A percentile compares a stretch with the other conserved stretches of the same genome.
These are phyloP conservation scores for Physcia stellaris DNA, from an alignment of 495 filamentous ascomycete species.

Conservation along the genomic window DNA sequence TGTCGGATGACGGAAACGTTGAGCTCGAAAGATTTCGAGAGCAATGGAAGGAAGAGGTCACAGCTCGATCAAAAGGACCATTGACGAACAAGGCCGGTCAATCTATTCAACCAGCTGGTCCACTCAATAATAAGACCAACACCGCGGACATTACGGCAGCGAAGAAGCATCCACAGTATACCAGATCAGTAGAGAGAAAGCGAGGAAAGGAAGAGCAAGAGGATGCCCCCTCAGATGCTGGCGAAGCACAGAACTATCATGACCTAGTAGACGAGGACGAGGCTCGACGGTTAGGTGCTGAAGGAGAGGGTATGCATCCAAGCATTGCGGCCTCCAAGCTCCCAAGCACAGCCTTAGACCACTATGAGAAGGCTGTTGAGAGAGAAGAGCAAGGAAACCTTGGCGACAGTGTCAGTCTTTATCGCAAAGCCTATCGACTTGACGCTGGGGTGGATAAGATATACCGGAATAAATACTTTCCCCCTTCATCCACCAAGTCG, in stretches of 20 bases:
- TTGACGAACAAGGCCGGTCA: conserved; percentile 12
- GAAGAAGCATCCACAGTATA: conserved; percentile 21
- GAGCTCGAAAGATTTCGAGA: conserved; percentile 71
- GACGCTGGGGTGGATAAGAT: conserved; percentile 70
- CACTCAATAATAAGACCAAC: conserved; percentile 11
- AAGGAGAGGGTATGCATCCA: conserved; percentile 14
- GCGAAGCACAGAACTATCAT: conserved; percentile 28
- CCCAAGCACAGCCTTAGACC: conserved; percentile 70
- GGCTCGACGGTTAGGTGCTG: conserved; percentile 26
- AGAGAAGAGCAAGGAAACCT: conserved; percentile 71
- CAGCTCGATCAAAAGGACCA: conserved; percentile 30
- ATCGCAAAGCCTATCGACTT: conserved; percentile 83
- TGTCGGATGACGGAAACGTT: conserved; percentile 36
- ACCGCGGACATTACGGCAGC: conserved; percentile 15
- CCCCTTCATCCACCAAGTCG: conserved; percentile 41
- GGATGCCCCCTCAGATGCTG: conserved; percentile 25
- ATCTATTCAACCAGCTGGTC: conserved; percentile 15
- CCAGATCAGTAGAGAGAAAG: conserved; percentile 16
- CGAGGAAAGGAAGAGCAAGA: conserved; percentile 25
- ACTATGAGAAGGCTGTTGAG: conserved; percentile 87
- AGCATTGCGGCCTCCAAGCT: conserved; percentile 24
- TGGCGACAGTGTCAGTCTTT: conserved; percentile 79
- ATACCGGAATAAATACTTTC: conserved; percentile 86
- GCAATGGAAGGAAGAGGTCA: conserved; percentile 75
- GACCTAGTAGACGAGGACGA: conserved; percentile 30